Evolutionary conservation across 2,329 filamentous ascomycete species (phyloP).

Genomic region (Pleomassaria siparia): DNA sequence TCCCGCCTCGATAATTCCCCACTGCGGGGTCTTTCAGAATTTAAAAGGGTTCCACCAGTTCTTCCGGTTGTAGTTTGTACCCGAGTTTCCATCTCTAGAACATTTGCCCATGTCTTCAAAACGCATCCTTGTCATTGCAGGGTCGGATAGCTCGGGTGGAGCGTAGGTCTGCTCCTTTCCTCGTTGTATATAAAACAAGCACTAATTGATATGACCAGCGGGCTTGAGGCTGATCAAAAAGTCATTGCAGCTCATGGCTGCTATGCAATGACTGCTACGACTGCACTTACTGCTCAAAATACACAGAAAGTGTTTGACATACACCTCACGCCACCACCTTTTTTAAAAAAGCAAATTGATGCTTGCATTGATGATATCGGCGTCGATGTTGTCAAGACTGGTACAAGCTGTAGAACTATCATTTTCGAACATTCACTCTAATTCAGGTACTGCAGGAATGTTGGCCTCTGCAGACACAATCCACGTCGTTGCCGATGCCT

Average conservation of each 20-base stretch:
- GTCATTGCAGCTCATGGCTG: conserved; percentile 88
- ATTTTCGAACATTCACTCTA: no score
- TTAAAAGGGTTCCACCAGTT: no score
- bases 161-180: conserved; percentile 60
- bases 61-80: no score
- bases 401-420: conserved; percentile 48
- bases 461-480: conserved; percentile 73
- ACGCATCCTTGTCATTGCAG: conserved; percentile 78
- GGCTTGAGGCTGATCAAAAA: conserved; percentile 94
- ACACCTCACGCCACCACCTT: conserved; percentile 74
- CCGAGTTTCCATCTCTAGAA: neutral
- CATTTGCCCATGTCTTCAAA: conserved; percentile 32
- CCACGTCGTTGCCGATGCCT: conserved; percentile 64
- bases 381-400: conserved; percentile 88
- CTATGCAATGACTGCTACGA: conserved; percentile 95
- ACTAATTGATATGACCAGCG: conserved; percentile 55
- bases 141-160: conserved; percentile 88
- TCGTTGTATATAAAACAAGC: conserved; percentile 14
- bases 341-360: conserved; percentile 83
- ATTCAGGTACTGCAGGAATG: conserved; percentile 73
- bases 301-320: conserved; percentile 82
- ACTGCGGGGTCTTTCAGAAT: no score
- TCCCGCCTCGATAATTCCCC: no score
- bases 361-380: conserved; percentile 81
- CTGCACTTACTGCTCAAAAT: conserved; percentile 94